phyloP scores from a whole-genome alignment of 2,329 filamentous ascomycete genomes.

The Colletotrichum echinochloae region DNA sequence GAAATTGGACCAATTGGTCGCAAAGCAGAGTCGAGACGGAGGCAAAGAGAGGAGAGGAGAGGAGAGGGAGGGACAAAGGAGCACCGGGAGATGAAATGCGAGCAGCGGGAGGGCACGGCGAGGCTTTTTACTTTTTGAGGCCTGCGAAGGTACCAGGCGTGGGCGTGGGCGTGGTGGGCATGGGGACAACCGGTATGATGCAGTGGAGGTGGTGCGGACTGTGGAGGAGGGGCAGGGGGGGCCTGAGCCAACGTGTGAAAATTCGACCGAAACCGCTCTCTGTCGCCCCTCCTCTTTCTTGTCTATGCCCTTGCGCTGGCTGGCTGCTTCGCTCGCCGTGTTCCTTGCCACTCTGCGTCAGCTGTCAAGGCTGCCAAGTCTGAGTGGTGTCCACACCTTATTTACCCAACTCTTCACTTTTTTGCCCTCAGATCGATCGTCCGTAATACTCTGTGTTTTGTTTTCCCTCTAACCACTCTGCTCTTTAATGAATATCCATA shows the following conservation, averaged over 20 bases:
- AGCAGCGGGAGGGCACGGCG: constrained; percentile 3
- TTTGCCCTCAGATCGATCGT: neutral
- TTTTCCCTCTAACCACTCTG: neutral
- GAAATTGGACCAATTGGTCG: constrained; percentile 20
- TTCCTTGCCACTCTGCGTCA: neutral
- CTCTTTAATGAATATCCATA: neutral
- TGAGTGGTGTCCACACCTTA: neutral
- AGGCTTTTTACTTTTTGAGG: constrained; percentile 42
- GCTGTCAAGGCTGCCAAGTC: neutral
- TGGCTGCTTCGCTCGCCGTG: neutral
- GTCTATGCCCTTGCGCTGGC: neutral
- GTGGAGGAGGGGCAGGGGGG: constrained; percentile 42
- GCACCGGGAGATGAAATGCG: neutral
- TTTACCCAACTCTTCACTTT: neutral
- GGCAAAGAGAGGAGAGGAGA: constrained; percentile 8
- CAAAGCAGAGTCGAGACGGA: constrained; percentile 6
- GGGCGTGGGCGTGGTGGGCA: neutral
- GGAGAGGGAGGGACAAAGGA: neutral
- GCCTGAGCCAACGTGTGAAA: constrained; percentile 28
- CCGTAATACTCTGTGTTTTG: neutral
- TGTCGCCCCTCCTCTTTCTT: neutral
- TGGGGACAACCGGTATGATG: constrained; percentile 36
- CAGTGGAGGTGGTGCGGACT: constrained; percentile 37
- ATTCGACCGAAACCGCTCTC: constrained; percentile 31
- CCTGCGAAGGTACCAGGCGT: constrained; percentile 35